A percentile compares a stretch with the other conserved stretches of the same genome.
These are phyloP conservation scores for Hibiscus mutabilis DNA, from an alignment of 345 rosid species.

Conservation along the genomic window DNA sequence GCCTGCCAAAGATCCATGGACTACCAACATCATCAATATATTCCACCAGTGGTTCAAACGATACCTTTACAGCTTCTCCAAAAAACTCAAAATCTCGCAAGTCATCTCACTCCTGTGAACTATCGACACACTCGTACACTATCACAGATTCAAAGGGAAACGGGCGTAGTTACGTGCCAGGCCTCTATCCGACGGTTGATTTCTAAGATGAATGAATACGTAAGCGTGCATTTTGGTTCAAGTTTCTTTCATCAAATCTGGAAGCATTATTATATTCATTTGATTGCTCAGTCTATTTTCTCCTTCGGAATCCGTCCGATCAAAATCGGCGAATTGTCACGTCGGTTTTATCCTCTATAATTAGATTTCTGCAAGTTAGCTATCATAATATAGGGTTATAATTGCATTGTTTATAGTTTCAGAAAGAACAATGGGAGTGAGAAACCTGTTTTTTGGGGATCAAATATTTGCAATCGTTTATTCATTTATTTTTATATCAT, in stretches of 20 bases:
- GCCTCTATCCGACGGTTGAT: constrained; percentile 39
- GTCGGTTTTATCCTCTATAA: background rate
- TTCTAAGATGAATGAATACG: constrained; percentile 15
- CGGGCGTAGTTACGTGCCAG: constrained; percentile 38
- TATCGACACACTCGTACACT: no score
- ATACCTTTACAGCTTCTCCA: constrained; percentile 50
- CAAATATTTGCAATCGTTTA: background rate
- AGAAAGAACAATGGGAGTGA: constrained; percentile 23
- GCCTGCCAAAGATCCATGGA: constrained; percentile 75
- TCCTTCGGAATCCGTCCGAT: constrained; percentile 3
- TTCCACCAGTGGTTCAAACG: constrained; percentile 31
- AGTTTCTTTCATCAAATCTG: background rate
- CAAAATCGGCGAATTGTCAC: background rate
- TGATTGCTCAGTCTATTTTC: constrained; percentile 8
- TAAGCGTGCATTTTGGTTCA: background rate
- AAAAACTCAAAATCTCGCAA: constrained; percentile 48
- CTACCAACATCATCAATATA: constrained; percentile 57
- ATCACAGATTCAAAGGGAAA: constrained; percentile 65
- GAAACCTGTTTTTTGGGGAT: background rate
- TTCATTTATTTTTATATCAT: background rate
- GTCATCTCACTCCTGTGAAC: constrained; percentile 68
- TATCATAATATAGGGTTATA: constrained; percentile 21
- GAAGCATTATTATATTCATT: constrained; percentile 14
- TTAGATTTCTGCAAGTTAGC: background rate
- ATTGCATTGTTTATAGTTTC: constrained; percentile 27